Evolutionary conservation across 1,284 basidiomycete genomes (phyloP).

Genomic region (Melampsora larici-populina): DNA sequence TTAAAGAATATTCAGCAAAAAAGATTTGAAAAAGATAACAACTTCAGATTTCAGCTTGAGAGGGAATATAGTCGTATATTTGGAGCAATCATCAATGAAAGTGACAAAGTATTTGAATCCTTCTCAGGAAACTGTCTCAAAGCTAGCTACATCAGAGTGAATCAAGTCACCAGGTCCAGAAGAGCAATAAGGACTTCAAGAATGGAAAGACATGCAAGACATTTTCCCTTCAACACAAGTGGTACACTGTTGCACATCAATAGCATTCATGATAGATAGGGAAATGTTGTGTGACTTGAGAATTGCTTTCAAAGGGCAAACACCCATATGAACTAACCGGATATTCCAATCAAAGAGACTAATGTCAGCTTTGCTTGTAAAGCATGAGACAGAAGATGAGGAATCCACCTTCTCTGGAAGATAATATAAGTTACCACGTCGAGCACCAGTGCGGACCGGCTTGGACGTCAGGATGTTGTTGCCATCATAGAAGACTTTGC

Average conservation of each 20-base stretch:
- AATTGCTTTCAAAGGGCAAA: neutral
- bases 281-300: constrained; percentile 7
- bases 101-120: no score
- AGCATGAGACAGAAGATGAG: neutral
- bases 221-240: constrained; percentile 12
- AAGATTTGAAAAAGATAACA: constrained; percentile 50
- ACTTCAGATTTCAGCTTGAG: constrained; percentile 16
- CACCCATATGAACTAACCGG: neutral
- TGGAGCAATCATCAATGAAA: constrained; percentile 7
- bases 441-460: neutral
- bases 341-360: neutral
- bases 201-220: neutral
- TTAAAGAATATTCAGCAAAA: constrained; percentile 50
- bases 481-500: constrained; percentile 1
- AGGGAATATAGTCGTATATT: neutral
- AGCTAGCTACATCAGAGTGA: no score
- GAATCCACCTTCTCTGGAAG: neutral
- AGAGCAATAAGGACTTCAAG: neutral
- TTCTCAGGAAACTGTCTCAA: no score
- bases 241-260: neutral
- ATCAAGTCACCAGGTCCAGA: neutral
- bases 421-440: constrained; percentile 9
- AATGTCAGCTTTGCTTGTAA: no score
- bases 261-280: neutral
- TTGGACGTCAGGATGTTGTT: neutral